These are phyloP conservation scores for Exophiala alcalophila DNA, from an alignment of 2,329 filamentous ascomycete genomes.

Conservation along the genomic window DNA sequence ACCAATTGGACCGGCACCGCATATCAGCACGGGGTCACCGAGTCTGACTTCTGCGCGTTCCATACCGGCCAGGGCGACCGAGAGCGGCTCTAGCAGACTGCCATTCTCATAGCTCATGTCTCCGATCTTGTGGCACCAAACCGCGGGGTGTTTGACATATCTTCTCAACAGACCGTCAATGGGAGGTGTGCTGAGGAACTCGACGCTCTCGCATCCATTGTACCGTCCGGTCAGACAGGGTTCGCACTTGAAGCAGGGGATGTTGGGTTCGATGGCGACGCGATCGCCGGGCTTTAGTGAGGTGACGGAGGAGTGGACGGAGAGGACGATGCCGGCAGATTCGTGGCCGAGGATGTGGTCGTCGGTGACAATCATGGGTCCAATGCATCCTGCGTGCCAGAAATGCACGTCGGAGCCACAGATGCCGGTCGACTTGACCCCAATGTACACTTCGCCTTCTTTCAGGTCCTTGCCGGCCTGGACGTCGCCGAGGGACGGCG, in stretches of 20 bases:
- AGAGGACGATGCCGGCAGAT: conserved; percentile 74
- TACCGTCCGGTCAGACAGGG: conserved; percentile 89
- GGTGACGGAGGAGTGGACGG: conserved; percentile 72
- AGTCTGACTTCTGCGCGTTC: conserved; percentile 76
- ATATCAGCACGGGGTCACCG: conserved; percentile 83
- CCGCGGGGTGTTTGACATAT: conserved; percentile 91
- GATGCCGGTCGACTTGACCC: conserved; percentile 91
- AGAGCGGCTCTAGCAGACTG: conserved; percentile 83
- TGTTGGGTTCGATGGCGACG: conserved; percentile 89
- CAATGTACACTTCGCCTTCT: conserved; percentile 80
- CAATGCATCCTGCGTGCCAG: conserved; percentile 93
- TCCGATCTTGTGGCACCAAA: conserved; percentile 95
- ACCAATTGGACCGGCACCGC: conserved; percentile 91
- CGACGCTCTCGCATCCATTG: conserved; percentile 85
- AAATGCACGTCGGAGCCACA: conserved; percentile 97
- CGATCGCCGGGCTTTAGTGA: conserved; percentile 79
- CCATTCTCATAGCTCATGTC: conserved; percentile 90
- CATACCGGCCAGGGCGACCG: conserved; percentile 82
- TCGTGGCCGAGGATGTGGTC: conserved; percentile 95
- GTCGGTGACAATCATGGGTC: conserved; percentile 86
- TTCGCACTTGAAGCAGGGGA: conserved; percentile 88
- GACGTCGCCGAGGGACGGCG: conserved; percentile 72
- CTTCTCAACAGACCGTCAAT: conserved; percentile 81
- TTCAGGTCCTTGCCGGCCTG: conserved; percentile 65
- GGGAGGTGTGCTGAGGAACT: conserved; percentile 87